These are phyloP conservation scores for Inga leiocalycina DNA, from an alignment of 306 rosid species.

Conservation along the genomic window DNA sequence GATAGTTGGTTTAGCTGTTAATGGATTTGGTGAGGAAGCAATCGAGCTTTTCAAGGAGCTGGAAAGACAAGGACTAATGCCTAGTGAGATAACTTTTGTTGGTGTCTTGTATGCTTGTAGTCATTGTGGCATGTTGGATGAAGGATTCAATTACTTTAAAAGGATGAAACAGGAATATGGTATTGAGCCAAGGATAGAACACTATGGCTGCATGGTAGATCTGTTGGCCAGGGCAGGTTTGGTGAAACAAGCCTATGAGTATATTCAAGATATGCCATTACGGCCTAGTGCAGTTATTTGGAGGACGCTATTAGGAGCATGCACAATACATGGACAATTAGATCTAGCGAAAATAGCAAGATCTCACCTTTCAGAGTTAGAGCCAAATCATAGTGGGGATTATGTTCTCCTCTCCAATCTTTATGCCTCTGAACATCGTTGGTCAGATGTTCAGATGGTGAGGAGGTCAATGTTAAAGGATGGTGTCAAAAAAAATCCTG, in stretches of 20 bases:
- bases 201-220: slow-evolving; percentile 66
- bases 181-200: slow-evolving; percentile 55
- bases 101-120: slow-evolving; percentile 69
- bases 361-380: slow-evolving; percentile 48
- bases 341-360: slow-evolving; percentile 54
- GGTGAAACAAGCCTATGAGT: slow-evolving; percentile 57
- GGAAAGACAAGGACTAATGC: slow-evolving; percentile 43
- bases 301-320: slow-evolving; percentile 64
- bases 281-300: slow-evolving; percentile 57
- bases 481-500: slow-evolving; percentile 64
- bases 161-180: slow-evolving; percentile 54
- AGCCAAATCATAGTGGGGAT: slow-evolving; percentile 61
- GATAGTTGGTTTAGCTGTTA: slow-evolving; percentile 67
- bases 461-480: slow-evolving; percentile 54
- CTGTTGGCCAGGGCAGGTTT: slow-evolving; percentile 60
- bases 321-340: slow-evolving; percentile 55
- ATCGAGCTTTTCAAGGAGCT: slow-evolving; percentile 52
- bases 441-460: slow-evolving; percentile 54
- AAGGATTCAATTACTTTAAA: slow-evolving; percentile 53
- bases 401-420: slow-evolving; percentile 66
- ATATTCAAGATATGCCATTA: slow-evolving; percentile 56
- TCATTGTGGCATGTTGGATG: slow-evolving; percentile 64
- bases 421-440: slow-evolving; percentile 54
- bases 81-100: slow-evolving; percentile 59
- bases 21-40: slow-evolving; percentile 64